Evolutionary conservation across 2,329 filamentous ascomycete genomes (phyloP).

Genomic region (Aspergillus candidus): DNA sequence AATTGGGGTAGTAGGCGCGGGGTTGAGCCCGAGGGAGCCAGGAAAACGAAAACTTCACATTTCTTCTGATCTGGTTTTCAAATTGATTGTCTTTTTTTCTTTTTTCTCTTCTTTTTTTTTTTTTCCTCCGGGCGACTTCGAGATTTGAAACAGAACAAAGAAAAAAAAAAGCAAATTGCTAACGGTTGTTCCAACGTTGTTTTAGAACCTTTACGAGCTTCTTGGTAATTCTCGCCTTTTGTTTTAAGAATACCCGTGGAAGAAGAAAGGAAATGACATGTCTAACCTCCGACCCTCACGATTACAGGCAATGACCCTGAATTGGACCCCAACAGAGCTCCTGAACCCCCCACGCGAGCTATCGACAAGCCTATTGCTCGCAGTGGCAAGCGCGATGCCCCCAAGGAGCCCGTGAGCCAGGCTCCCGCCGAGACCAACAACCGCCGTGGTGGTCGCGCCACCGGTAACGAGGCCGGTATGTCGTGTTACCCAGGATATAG

Average conservation of each 20-base stretch:
- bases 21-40: no score
- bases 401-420: constrained; percentile 48
- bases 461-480: constrained; percentile 84
- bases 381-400: constrained; percentile 80
- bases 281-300: constrained; percentile 5
- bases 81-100: no score
- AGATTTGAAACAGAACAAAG: constrained; percentile 2
- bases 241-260: no score
- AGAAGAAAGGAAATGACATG: no score
- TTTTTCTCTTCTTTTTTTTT: no score
- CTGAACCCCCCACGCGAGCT: constrained; percentile 75
- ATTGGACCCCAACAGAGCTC: constrained; percentile 66
- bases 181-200: constrained; percentile 21
- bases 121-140: background rate
- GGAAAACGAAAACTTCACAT: no score
- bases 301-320: constrained; percentile 61
- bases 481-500: constrained; percentile 19
- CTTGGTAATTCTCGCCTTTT: constrained; percentile 64
- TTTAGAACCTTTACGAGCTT: constrained; percentile 93
- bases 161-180: constrained; percentile 22
- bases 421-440: constrained; percentile 46
- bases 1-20: constrained; percentile 1
- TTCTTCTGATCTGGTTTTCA: no score
- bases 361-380: constrained; percentile 76
- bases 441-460: constrained; percentile 49